These are phyloP conservation scores for Choiromyces venosus DNA, from an alignment of 495 filamentous ascomycete genomes.

Conservation along the genomic window DNA sequence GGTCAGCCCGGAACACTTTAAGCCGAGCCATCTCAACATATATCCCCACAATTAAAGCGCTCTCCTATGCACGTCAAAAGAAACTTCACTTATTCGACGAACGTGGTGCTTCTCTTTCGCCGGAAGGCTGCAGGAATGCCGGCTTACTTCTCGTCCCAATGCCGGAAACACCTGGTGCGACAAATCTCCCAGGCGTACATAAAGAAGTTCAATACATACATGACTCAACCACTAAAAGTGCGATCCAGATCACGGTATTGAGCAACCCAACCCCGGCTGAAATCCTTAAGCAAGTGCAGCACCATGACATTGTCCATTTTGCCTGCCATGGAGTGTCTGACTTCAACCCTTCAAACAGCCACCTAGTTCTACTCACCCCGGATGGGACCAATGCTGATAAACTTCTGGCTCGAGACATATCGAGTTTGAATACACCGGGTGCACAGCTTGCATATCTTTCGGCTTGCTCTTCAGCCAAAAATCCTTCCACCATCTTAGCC, in stretches of 20 bases:
- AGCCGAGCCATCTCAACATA: slow-evolving; percentile 12
- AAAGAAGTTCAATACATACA: no score
- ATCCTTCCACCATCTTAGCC: slow-evolving; percentile 14
- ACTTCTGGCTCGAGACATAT: not conserved
- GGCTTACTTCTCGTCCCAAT: no score
- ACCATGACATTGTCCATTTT: slow-evolving; percentile 29
- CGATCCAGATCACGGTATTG: not conserved
- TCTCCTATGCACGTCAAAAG: slow-evolving; percentile 3
- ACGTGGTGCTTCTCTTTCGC: no score
- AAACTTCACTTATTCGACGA: not conserved
- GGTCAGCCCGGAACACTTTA: not conserved
- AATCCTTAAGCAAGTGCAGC: slow-evolving; percentile 7
- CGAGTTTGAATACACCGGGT: slow-evolving; percentile 1
- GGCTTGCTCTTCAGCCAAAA: slow-evolving; percentile 41
- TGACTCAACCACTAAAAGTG: no score
- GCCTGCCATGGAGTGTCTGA: slow-evolving; percentile 32
- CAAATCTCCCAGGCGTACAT: no score
- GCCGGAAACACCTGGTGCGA: no score
- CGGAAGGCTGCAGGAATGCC: no score
- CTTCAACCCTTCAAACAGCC: slow-evolving; percentile 29
- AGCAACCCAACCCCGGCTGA: slow-evolving; percentile 2
- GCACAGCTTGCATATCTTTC: slow-evolving; percentile 39
- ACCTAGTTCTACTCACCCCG: slow-evolving; percentile 15
- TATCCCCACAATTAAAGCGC: slow-evolving; percentile 8
- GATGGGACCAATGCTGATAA: not conserved